A percentile compares a stretch with the other conserved stretches of the same genome.
Conservation (phyloP, 805 yeast genomes). For the Saturnispora galanensis region DNA sequence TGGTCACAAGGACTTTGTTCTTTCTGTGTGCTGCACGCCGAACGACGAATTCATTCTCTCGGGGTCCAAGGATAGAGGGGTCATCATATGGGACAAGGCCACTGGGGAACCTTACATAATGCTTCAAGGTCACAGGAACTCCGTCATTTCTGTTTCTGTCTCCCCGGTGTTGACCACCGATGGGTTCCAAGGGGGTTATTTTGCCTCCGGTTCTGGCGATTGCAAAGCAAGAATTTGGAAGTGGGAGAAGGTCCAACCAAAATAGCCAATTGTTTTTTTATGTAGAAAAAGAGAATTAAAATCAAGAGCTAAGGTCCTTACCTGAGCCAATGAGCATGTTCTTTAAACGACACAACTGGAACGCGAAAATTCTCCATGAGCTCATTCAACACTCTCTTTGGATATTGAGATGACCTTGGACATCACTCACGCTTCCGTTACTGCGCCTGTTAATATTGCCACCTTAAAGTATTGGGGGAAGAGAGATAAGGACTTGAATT, state of each 20-base stretch:
- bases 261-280: conserved; percentile 4
- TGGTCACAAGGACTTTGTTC: conserved; percentile 94
- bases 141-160: conserved; percentile 90
- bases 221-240: conserved; percentile 96
- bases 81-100: conserved; percentile 89
- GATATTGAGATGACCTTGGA: neutral
- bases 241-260: conserved; percentile 40
- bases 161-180: conserved; percentile 55
- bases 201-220: conserved; percentile 97
- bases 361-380: no score
- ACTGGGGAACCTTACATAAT: conserved; percentile 87
- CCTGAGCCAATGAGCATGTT: neutral
- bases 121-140: conserved; percentile 95
- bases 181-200: conserved; percentile 64
- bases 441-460: conserved; percentile 98
- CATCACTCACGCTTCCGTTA: conserved; percentile 52
- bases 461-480: conserved; percentile 99
- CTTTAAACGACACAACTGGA: neutral
- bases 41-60: conserved; percentile 84
- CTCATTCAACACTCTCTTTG: neutral
- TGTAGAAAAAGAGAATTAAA: neutral
- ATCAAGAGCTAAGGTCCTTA: neutral
- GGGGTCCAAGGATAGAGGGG: conserved; percentile 96
- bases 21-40: conserved; percentile 89
- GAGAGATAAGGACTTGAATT: conserved; percentile 75